Percentiles rank a stretch among this genome's conserved stretches.
Evolutionary conservation across 176 grass and related monocot species (phyloP).

Genomic region (Stipa capillata): DNA sequence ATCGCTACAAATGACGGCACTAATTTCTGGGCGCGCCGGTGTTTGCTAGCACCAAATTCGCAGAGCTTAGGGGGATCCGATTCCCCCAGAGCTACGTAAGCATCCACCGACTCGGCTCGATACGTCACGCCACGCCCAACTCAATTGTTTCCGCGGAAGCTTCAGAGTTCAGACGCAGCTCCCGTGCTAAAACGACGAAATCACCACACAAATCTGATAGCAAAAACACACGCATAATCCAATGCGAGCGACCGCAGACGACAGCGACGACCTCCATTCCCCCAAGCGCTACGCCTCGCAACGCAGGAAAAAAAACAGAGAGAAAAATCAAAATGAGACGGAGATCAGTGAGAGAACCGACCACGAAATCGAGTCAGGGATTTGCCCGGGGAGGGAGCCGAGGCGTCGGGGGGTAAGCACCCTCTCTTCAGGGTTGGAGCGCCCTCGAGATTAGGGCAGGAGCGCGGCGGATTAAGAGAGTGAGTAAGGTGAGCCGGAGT

Average conservation of each 20-base stretch:
- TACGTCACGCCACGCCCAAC: constrained; percentile 28
- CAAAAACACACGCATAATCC: background rate
- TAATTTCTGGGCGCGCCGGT: background rate
- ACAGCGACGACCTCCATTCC: background rate
- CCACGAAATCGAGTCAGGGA: background rate
- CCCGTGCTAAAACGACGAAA: background rate
- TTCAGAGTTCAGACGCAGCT: background rate
- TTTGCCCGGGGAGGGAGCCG: background rate
- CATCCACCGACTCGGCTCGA: background rate
- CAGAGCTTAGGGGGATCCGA: background rate
- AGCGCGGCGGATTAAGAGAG: background rate
- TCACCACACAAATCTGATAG: background rate
- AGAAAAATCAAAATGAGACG: background rate
- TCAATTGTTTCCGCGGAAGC: background rate
- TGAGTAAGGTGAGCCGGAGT: background rate
- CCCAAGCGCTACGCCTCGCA: background rate
- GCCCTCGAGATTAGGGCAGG: background rate
- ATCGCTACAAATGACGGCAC: background rate
- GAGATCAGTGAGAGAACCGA: background rate
- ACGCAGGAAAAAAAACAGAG: background rate
- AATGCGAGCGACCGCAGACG: background rate
- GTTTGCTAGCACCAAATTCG: background rate
- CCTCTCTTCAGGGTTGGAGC: background rate
- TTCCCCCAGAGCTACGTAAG: constrained; percentile 16
- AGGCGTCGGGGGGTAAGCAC: too few relatives aligned